Evolutionary conservation across 129 eudicot genomes (phyloP), one percentile per base, ranked within the genome.

Genomic region (Helichrysum umbraculigerum): DNA sequence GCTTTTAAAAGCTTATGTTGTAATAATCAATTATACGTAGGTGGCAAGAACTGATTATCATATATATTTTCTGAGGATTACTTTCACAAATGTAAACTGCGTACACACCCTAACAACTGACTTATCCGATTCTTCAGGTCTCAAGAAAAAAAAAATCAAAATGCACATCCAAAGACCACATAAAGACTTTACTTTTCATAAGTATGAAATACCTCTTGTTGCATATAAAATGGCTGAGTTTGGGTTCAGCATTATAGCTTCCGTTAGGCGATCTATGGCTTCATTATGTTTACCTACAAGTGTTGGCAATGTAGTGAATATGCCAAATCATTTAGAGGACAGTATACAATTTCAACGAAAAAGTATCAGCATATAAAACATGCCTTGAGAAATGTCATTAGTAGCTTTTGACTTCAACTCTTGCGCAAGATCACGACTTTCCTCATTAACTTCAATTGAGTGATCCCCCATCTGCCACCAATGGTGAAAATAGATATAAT

Each of bases 161-260:
- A 76, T 17, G 9, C 72, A 30, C 79, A 20, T n/a, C 69, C 41
- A 66, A 50, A 66, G 35, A 51, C 63, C 52, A 14, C 64, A 15
- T 65, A 32, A 76, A 52, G 62, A 7, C 52, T 66, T 16, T 29
- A 69, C 19, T 0, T 15, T n/a, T 33, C 25, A 10, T 65, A 78
- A 29, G 59, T 69, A 61, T 20, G 25, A 68, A 63, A 42, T 81
- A 90, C 98, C 96, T 87, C 98, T 82, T 17, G 92, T 84, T 65
- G 93, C 96, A 78, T 93, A 91, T 33, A 90, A 78, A 39, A 93
- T 90, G 52, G 97, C 91, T 4, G 96, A 93, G 65, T 67, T 80
- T 59, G 98, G 98, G 81, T 93, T 87, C 50, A 93, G 75, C 72
- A 63, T 54, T 39, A 93, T 84, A 63, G 96, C 97, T 77, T 88